Evolutionary conservation across 1,139 yeast species (phyloP).

Genomic region (Geotrichum australiense): DNA sequence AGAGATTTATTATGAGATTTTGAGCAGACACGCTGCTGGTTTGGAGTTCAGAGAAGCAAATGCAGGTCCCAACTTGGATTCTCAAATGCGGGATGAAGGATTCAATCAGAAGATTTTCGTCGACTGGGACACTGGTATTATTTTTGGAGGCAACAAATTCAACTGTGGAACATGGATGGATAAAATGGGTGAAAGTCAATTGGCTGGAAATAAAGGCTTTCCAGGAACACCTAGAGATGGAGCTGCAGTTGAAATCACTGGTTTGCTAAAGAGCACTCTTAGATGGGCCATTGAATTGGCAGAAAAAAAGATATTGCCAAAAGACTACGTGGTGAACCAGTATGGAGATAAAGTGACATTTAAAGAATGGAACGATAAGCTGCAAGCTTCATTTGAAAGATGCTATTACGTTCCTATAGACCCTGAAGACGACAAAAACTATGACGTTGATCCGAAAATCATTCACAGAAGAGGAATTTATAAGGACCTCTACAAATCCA

Average conservation of each 20-base stretch:
- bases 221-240: conserved; percentile 99
- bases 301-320: conserved; percentile 47
- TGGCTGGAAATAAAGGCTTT: conserved; percentile 75
- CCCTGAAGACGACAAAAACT: conserved; percentile 45
- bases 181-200: conserved; percentile 92
- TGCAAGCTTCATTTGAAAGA: conserved; percentile 69
- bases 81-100: conserved; percentile 90
- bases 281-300: conserved; percentile 66
- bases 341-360: conserved; percentile 49
- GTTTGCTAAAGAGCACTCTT: conserved; percentile 74
- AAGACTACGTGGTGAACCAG: conserved; percentile 40
- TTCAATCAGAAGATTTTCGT: conserved; percentile 74
- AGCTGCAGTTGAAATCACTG: conserved; percentile 89
- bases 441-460: conserved; percentile 53
- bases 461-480: conserved; percentile 90
- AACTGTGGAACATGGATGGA: conserved; percentile 99
- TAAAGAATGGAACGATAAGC: conserved; percentile 61
- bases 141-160: conserved; percentile 85
- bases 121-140: conserved; percentile 84
- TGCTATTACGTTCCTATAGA: conserved; percentile 68
- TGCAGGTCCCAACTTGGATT: conserved; percentile 82
- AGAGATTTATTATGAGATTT: conserved; percentile 75
- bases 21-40: conserved; percentile 81
- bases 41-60: conserved; percentile 88
- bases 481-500: conserved; percentile 74